phyloP scores from a whole-genome alignment of 2,329 filamentous ascomycete species.

The Ophiosphaerella herpotricha region DNA sequence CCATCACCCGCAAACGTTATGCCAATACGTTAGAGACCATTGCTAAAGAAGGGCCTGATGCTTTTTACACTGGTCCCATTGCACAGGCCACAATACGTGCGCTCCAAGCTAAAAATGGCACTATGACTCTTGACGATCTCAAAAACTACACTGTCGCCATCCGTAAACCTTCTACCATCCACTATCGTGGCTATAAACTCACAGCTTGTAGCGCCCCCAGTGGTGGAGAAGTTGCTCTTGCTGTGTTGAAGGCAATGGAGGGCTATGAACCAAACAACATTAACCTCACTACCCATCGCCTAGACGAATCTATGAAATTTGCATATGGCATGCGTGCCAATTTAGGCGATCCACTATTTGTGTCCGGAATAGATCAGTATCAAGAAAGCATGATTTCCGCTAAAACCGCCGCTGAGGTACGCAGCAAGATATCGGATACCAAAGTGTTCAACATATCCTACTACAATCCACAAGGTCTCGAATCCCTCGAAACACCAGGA shows the following conservation, averaged over 20 bases:
- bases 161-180: slow-evolving; percentile 62
- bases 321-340: slow-evolving; percentile 77
- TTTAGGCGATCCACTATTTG: slow-evolving; percentile 81
- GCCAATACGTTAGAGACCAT: slow-evolving; percentile 80
- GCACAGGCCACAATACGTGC: slow-evolving; percentile 74
- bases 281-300: slow-evolving; percentile 76
- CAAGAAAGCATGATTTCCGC: slow-evolving; percentile 70
- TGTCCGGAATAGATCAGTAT: slow-evolving; percentile 65
- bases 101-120: slow-evolving; percentile 73
- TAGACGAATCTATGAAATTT: slow-evolving; percentile 89
- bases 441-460: slow-evolving; percentile 71
- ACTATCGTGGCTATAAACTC: slow-evolving; percentile 69
- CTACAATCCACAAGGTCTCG: slow-evolving; percentile 73
- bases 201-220: slow-evolving; percentile 74
- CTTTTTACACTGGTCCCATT: slow-evolving; percentile 74
- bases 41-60: slow-evolving; percentile 71
- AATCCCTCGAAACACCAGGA: slow-evolving; percentile 71
- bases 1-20: slow-evolving; percentile 79
- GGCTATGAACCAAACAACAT: slow-evolving; percentile 68
- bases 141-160: slow-evolving; percentile 71
- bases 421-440: slow-evolving; percentile 71
- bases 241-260: slow-evolving; percentile 80
- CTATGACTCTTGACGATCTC: slow-evolving; percentile 81
- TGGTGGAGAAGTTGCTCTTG: slow-evolving; percentile 75
- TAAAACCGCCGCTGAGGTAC: slow-evolving; percentile 63